Conservation (phyloP, 208 protist species). For the Paratrypanosoma confusum region DNA sequence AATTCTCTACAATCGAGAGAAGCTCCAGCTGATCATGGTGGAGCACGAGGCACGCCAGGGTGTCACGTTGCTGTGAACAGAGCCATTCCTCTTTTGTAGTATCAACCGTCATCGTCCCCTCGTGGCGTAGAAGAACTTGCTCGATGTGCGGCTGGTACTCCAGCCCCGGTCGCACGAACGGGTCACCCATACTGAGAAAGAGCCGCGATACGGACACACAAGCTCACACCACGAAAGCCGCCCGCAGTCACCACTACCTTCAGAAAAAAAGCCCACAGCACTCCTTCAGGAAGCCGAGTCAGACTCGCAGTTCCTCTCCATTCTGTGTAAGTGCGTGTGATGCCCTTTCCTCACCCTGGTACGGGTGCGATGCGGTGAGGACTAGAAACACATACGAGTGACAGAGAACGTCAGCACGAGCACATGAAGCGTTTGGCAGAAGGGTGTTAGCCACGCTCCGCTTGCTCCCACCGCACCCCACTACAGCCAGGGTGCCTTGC, state of each 20-base stretch:
- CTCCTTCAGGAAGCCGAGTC: too few species aligned
- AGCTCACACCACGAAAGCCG: background rate
- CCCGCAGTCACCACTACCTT: background rate
- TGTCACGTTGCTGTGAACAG: constrained; percentile 80
- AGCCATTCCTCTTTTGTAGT: constrained; percentile 84
- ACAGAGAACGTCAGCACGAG: too few species aligned
- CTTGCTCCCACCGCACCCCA: too few species aligned
- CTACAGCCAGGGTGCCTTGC: too few species aligned
- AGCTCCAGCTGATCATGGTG: constrained; percentile 62
- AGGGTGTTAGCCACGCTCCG: too few species aligned
- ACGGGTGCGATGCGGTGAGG: too few species aligned
- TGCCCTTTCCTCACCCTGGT: too few species aligned
- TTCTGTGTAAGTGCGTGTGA: too few species aligned
- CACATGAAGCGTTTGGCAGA: too few species aligned
- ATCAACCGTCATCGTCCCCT: constrained; percentile 69
- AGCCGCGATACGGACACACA: background rate
- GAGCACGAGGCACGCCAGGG: constrained; percentile 55
- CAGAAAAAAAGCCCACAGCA: too few species aligned
- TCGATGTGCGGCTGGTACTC: constrained; percentile 78
- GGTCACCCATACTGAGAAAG: constrained; percentile 56
- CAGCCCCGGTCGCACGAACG: constrained; percentile 75
- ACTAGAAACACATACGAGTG: too few species aligned
- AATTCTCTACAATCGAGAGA: constrained; percentile 68
- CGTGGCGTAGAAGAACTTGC: constrained; percentile 66
- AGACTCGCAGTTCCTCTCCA: too few species aligned